Base-by-base conservation (phyloP, 2,329 filamentous ascomycete genomes). In the Calycina herbarum region DNA sequence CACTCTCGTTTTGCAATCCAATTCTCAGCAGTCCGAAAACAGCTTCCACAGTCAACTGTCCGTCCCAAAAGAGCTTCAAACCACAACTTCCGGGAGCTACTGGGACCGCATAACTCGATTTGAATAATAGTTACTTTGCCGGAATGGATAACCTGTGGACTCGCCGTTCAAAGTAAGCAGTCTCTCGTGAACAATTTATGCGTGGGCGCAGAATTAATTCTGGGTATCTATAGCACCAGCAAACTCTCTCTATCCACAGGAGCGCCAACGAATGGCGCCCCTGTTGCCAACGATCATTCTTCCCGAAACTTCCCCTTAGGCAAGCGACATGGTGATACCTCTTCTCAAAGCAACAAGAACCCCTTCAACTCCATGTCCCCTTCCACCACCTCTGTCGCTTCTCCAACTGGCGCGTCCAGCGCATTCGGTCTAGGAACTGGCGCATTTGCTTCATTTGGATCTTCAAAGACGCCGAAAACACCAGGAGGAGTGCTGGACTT, bases 351-450 rank as follows among this genome's bases (percentile, higher is more conserved):
- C 75, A 84, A 83, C 77, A 83, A 85, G 68, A 95, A 93, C 78
- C 90, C 93, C 29, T 94, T 97, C 82, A 90, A 87, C 78, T 83
- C 87, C 72, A 86, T 91, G 71, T 88, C 91, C 59, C 89, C 90
- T 67, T 86, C 90, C 73, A 88, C 86, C 67, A 86, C 84, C 61
- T 86, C 85, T 65, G 82, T 93, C 64, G 85, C 89, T 42, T 94
- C 93, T 10, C 92, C 93, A 15, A 92, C 90, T 13, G 86, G 86
- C 72, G 92, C 92, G 64, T 93, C 93, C 20, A 94, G 90, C 74
- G 94, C 94, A 66, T 99, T 99, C 79, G 94, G 93, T 61, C 83
- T 99, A 67, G 95, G 95, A 51, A 96, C 93, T 20, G 95, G 95
- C 72, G 95, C 95, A 64, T 99, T 99, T 78, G 94, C 94, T 48